Evolutionary conservation across 1,284 basidiomycete genomes (phyloP), one percentile per base, ranked within the genome.

Genomic region (Coriolopsis trogii): DNA sequence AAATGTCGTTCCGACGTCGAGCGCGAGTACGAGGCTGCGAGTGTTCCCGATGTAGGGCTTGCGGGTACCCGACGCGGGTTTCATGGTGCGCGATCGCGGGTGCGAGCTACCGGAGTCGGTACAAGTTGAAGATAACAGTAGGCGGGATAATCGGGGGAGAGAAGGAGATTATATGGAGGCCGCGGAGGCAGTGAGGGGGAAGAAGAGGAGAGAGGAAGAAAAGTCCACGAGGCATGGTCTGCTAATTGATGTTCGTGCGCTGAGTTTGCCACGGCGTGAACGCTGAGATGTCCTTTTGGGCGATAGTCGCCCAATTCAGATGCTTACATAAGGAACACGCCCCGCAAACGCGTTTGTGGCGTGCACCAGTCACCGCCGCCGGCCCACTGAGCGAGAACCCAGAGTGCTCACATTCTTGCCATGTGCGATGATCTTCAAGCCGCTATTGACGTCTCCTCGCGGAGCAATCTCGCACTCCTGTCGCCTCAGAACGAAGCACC

Each of bases 1-100:
- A 63, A 88, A 89, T 0, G 87, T 89, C 0, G 87, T 89, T 25
- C 87, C 87, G 59, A 89, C 79, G 62, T 89, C 87, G 67, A 89
- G 79, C 3, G 87, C 87, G 59, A 89, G 75, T 56, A 86, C 86
- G 49, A 91, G 79, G 49, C 84, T 79, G 59, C 85, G 79, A 16
- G 72, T 70, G 12, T 74, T 63, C 44, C 88, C 87, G 12, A 69
- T 74, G 66, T 89, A 90, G 21, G 87, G 87, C 67, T 88, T 89
- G 49, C 88, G 79, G 60, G 80, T 83, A 66, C 84, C 81, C 48
- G 61, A 62, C 21, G 65, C 59, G 57, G 67, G 62, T 54, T 69
- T 69, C 70, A 72, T 71, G 46, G 54, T 44, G 41, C 39, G 48
- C 18, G 51, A 53, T 51, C 49, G 50, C 48, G 50, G 30, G 46